These are phyloP conservation scores for Cladophialophora yegresii DNA, from an alignment of 2,329 filamentous ascomycete genomes.

Conservation along the genomic window DNA sequence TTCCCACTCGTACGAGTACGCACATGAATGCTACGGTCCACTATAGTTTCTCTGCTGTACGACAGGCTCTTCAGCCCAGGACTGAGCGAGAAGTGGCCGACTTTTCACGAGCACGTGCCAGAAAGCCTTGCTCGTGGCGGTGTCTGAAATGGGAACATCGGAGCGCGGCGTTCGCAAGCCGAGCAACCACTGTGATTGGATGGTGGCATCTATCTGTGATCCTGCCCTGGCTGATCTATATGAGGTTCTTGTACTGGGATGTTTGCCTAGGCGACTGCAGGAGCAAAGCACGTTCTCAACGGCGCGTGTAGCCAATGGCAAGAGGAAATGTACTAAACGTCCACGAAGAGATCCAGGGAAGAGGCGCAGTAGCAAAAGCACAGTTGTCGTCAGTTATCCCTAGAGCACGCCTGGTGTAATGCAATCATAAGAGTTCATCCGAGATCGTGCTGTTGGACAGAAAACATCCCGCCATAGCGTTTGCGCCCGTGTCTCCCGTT, in stretches of 20 bases:
- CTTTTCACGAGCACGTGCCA: slow-evolving; percentile 15
- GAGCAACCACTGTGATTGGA: slow-evolving; percentile 14
- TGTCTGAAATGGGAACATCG: slow-evolving; percentile 3
- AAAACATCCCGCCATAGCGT: slow-evolving; percentile 21
- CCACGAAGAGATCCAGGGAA: neutral
- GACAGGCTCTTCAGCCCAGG: neutral
- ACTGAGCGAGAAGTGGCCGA: neutral
- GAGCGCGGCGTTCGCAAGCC: slow-evolving; percentile 10
- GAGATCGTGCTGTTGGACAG: slow-evolving; percentile 31
- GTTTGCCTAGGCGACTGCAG: slow-evolving; percentile 5
- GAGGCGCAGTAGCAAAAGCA: slow-evolving; percentile 22
- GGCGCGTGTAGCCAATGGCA: neutral
- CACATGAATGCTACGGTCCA: slow-evolving; percentile 1
- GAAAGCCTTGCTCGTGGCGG: neutral
- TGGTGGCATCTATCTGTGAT: neutral
- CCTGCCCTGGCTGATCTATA: neutral
- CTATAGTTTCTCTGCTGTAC: neutral
- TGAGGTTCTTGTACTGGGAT: neutral
- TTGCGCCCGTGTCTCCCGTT: slow-evolving; percentile 32
- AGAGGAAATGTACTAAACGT: neutral
- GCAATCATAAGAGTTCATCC: slow-evolving; percentile 36
- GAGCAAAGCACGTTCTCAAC: slow-evolving; percentile 2
- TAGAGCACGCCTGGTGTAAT: slow-evolving; percentile 34
- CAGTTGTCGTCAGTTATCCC: slow-evolving; percentile 24
- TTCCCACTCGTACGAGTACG: slow-evolving; percentile 8